phyloP scores from a whole-genome alignment of 1,284 basidiomycete genomes.

The Porogramme epimiltina region DNA sequence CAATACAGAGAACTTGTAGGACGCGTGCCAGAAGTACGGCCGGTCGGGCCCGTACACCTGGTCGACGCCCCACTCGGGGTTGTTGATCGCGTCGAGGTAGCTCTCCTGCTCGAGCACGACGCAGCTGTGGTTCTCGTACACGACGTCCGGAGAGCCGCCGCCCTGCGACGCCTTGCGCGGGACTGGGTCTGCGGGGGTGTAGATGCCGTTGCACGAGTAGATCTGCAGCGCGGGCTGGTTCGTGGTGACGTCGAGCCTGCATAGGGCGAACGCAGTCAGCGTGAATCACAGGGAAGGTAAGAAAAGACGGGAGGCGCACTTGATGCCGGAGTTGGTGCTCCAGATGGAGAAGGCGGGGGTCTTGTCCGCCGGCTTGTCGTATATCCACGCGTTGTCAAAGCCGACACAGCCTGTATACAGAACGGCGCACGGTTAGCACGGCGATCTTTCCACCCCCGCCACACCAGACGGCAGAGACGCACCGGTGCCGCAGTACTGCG shows the following conservation, averaged over 20 bases:
- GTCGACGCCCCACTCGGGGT: conserved; percentile 6
- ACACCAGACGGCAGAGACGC: conserved; percentile 2
- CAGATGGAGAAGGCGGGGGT: conserved; percentile 42
- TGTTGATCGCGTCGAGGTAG: conserved; percentile 13
- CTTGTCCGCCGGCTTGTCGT: conserved; percentile 37
- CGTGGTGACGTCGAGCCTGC: conserved; percentile 51
- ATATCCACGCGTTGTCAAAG: conserved; percentile 39
- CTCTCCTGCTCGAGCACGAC: conserved; percentile 47
- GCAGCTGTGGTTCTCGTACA: conserved; percentile 46
- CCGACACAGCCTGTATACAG: conserved; percentile 25
- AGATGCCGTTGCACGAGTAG: conserved; percentile 39
- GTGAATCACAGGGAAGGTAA: background rate
- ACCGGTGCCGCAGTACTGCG: conserved; percentile 40
- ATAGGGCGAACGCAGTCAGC: background rate
- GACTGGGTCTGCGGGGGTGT: conserved; percentile 37
- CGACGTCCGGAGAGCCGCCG: conserved; percentile 37
- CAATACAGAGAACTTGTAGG: background rate
- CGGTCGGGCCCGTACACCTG: background rate
- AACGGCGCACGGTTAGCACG: background rate
- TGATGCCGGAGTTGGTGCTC: conserved; percentile 11
- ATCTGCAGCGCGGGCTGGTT: conserved; percentile 53
- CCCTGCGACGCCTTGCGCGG: conserved; percentile 54
- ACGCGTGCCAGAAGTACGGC: conserved; percentile 2
- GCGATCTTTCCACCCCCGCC: background rate
- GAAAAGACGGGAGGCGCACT: conserved; percentile 29